A percentile compares a stretch with the other conserved stretches of the same genome.
phyloP scores from a whole-genome alignment of 345 rosid genomes.

The Eucalyptus shirleyi region DNA sequence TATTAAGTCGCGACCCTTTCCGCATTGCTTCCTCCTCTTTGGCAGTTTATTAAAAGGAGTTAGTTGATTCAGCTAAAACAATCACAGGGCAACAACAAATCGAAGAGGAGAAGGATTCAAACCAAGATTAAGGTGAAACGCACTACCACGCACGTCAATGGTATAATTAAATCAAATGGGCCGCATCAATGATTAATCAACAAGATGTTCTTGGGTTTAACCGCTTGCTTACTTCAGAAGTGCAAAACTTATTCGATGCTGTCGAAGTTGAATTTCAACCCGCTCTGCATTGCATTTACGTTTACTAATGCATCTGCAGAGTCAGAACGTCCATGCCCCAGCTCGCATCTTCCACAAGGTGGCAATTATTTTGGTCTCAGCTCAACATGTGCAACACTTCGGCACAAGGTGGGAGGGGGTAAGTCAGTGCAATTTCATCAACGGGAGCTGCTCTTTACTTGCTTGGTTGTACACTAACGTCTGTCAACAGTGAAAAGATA shows the following conservation, averaged over 20 bases:
- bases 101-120: background rate
- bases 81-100: background rate
- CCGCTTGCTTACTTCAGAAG: background rate
- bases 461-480: background rate
- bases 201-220: background rate
- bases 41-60: background rate
- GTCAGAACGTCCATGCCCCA: background rate
- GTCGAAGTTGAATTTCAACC: background rate
- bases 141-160: background rate
- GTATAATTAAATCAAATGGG: background rate
- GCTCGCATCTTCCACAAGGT: background rate
- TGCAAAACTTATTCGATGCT: background rate
- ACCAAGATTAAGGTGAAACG: background rate
- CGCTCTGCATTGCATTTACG: background rate
- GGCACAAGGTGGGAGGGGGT: background rate
- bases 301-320: background rate
- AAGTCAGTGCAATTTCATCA: background rate
- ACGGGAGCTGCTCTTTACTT: background rate
- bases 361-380: background rate
- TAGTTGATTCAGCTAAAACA: background rate
- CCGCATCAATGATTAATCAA: background rate
- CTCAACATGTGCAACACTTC: background rate
- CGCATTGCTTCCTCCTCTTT: background rate
- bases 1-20: background rate
- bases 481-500: background rate